Percentiles rank a stretch among this genome's conserved stretches.
These are phyloP conservation scores for Eutrema yunnanense DNA, from an alignment of 345 rosid genomes.

Conservation along the genomic window DNA sequence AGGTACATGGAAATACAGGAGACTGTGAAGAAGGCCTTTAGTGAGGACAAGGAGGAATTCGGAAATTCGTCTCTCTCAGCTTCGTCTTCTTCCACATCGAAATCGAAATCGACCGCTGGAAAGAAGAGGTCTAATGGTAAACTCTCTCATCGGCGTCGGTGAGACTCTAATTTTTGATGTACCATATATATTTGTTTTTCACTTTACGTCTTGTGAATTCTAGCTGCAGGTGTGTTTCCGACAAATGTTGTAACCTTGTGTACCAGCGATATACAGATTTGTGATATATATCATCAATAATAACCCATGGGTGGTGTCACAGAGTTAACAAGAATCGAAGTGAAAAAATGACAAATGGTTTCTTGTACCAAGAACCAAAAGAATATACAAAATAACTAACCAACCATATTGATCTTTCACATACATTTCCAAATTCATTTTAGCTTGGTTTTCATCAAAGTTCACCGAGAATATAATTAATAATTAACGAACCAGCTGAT, in stretches of 20 bases:
- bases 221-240: not conserved
- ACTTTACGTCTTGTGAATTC: not conserved
- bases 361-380: not conserved
- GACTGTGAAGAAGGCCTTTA: slow-evolving; percentile 41
- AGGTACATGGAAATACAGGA: slow-evolving; percentile 56
- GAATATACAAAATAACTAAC: no score
- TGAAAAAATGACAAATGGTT: not conserved
- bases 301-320: no score
- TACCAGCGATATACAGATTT: not conserved
- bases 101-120: slow-evolving; percentile 14
- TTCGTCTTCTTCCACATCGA: slow-evolving; percentile 33
- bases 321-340: not conserved
- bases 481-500: no score
- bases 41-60: slow-evolving; percentile 54
- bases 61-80: slow-evolving; percentile 26
- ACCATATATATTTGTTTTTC: not conserved
- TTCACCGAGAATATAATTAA: no score
- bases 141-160: slow-evolving; percentile 1
- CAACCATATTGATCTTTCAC: no score
- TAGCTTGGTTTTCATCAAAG: no score
- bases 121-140: slow-evolving; percentile 6
- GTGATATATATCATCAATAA: not conserved
- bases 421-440: no score
- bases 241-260: not conserved
- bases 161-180: not conserved